Base-by-base conservation (phyloP, 306 rosid genomes). In the Phaseolus lunatus region DNA sequence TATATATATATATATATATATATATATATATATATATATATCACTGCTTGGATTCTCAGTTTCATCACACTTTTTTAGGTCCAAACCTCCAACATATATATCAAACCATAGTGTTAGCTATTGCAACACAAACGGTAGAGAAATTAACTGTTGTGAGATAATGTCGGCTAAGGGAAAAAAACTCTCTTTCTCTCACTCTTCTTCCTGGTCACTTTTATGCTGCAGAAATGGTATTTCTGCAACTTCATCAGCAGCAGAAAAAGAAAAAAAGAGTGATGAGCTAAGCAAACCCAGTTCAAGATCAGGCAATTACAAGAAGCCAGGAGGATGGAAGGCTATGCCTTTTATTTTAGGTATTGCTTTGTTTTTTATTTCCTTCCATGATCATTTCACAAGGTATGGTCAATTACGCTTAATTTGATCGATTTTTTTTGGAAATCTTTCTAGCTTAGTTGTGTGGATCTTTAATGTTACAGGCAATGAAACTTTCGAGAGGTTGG, bases 251-350 rank as follows among this genome's bases (percentile, higher is more conserved):
- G 3, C 70, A 52, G 10, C 39, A 43, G 78, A 70, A 15, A 59
- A 70, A 0, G 77, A 71, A 19, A 54, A 57, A 43, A 43, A 26
- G 24, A 35, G 20, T 75, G 87, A 76, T 54, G 87, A 71, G 52
- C 49, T n/a, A 39, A 26, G 50, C 58, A 62, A 53, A 50, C 35
- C 37, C 22, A 11, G 54, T 47, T 59, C 85, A 45, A 78, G 76
- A 49, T 31, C 59, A 12, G 8, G n/a, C 23, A 9, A 67, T 9
- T 0, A 39, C 37, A 84, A 80, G 72, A 89, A 85, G 56, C 90
- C 90, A 7, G 97, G 96, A 44, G 98, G 97, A 70, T 91, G 97
- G 97, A 94, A 76, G 88, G 89, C 92, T 83, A 84, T 94, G 89
- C 92, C 97, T 65, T 94, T 74, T 70, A 88, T 94, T 76, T 66